Percentiles rank a stretch among this genome's conserved stretches.
These are phyloP conservation scores for Candolleomyces aberdarensis DNA, from an alignment of 768 basidiomycete species.

Conservation along the genomic window DNA sequence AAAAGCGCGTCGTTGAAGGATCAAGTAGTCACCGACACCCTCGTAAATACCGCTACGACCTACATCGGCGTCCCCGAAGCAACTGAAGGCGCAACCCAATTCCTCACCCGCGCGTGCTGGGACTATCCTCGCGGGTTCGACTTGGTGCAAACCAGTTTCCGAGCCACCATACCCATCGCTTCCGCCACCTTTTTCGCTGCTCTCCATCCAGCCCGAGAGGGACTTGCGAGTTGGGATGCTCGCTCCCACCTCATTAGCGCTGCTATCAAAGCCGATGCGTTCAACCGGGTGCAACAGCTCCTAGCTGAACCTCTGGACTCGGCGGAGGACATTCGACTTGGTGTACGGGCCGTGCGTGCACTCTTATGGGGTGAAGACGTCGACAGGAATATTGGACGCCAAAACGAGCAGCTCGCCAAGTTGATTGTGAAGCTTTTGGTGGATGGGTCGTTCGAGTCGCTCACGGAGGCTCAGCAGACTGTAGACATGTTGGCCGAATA, in stretches of 20 bases:
- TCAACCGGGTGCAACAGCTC: slow-evolving; percentile 8
- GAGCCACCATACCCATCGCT: slow-evolving; percentile 9
- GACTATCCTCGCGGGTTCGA: slow-evolving; percentile 15
- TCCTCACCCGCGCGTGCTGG: slow-evolving; percentile 16
- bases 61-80: slow-evolving; percentile 9
- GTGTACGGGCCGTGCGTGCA: slow-evolving; percentile 13
- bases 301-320: background rate
- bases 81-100: slow-evolving; percentile 9
- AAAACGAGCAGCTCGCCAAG: slow-evolving; percentile 7
- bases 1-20: slow-evolving; percentile 17
- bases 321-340: slow-evolving; percentile 8
- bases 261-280: slow-evolving; percentile 17
- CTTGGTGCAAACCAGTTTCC: slow-evolving; percentile 12
- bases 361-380: slow-evolving; percentile 14
- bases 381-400: slow-evolving; percentile 10
- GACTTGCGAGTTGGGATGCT: background rate
- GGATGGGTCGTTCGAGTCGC: slow-evolving; percentile 10
- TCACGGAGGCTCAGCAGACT: slow-evolving; percentile 12
- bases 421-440: slow-evolving; percentile 10
- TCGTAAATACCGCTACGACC: slow-evolving; percentile 7
- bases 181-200: slow-evolving; percentile 14
- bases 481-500: slow-evolving; percentile 10
- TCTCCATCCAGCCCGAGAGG: background rate
- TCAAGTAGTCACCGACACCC: slow-evolving; percentile 10
- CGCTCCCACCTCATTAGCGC: slow-evolving; percentile 12